A percentile compares a stretch with the other conserved stretches of the same genome.
Conservation (phyloP, 805 yeast species). For the Metschnikowia colocasiae region DNA sequence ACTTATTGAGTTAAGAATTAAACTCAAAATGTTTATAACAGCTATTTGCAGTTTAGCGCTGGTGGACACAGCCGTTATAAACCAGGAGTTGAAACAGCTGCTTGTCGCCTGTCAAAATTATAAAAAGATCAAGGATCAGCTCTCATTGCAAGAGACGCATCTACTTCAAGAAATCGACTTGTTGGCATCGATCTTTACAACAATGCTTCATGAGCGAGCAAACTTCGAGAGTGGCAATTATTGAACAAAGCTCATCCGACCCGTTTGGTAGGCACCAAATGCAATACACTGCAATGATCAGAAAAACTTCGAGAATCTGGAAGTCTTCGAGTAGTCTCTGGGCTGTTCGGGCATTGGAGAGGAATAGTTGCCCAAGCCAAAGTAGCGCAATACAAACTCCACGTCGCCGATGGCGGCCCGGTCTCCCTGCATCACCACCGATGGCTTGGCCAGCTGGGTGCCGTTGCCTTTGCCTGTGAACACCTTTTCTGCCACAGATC, state of each 20-base stretch:
- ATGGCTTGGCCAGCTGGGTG: conserved; percentile 56
- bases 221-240: not conserved
- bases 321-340: conserved; percentile 8
- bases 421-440: conserved; percentile 85
- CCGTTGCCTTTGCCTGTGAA: conserved; percentile 61
- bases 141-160: not conserved
- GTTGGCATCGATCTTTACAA: not conserved
- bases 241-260: not conserved
- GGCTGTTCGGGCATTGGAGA: conserved; percentile 9
- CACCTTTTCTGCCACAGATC: conserved; percentile 68
- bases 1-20: not conserved
- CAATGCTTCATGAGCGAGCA: not conserved
- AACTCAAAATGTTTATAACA: not conserved
- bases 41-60: not conserved
- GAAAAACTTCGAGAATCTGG: conserved; percentile 1
- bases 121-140: not conserved
- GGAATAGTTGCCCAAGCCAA: conserved; percentile 61
- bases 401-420: conserved; percentile 85
- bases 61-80: not conserved
- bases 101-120: not conserved
- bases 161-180: not conserved
- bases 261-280: not conserved
- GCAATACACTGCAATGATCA: not conserved
- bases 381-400: conserved; percentile 54
- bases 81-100: not conserved